Evolutionary conservation across 2,329 filamentous ascomycete species (phyloP), one percentile per base, ranked within the genome.

Genomic region (Fusarium torulosum): DNA sequence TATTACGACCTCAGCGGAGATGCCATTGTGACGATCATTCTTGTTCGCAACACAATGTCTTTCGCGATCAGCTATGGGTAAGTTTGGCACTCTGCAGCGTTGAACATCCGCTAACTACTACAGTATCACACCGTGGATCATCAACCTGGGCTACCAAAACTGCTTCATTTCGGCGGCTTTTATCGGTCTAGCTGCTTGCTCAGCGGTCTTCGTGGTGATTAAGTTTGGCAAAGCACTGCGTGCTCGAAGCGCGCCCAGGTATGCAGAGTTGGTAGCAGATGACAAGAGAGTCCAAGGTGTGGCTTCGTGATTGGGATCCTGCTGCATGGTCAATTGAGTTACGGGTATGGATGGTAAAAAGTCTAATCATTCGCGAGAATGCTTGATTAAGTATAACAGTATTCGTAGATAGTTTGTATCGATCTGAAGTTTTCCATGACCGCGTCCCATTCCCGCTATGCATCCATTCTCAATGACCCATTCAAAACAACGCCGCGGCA

Each of bases 41-140:
- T 82, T 7, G 75, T 82, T 21, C 67, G 77, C 3, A 79, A 79
- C 53, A 79, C 77, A 0, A 79, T 79, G 74, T 74, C 74, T 4
- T 79, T 79, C 53, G 77, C 73, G 4, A 74, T 79, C 13, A 66
- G 72, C 14, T 79, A 78, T 38, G 76, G 70, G 71, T 71, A 44
- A 59, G 70, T 58, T 15, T 17, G 4, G 3, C 2, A 4, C 5
- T 2, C 2, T 33, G 3, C 8, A 14, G 4, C 0, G 7, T 7
- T 20, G 2, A 19, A 21, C 4, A 2, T 2, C 3, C 15, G 7
- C 53, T 73, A 8, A 72, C 37, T 6, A 11, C 1, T 3, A 4
- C 15, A 88, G 84, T 15, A 78, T 83, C 27, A 83, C 81, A 0
- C 81, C 81, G 0, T 83, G 81, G 81, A 70, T 83, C 3, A 76